These are phyloP conservation scores for Trametes elegans DNA, from an alignment of 768 basidiomycete genomes.

Conservation along the genomic window DNA sequence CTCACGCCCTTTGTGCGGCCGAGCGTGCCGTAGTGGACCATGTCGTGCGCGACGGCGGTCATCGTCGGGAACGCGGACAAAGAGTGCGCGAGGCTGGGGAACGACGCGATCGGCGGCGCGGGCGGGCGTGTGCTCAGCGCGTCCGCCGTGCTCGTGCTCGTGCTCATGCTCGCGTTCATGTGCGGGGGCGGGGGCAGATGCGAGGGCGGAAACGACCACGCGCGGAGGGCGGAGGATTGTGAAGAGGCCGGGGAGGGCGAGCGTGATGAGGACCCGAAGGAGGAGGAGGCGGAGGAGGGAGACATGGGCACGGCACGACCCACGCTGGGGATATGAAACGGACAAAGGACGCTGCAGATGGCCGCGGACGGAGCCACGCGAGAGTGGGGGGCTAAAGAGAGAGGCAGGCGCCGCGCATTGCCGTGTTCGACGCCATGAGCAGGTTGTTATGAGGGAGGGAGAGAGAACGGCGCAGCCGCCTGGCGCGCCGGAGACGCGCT, in stretches of 20 bases:
- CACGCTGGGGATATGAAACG: conserved; percentile 11
- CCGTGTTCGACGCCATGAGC: conserved; percentile 1
- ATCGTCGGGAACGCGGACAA: conserved; percentile 30
- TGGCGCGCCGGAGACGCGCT: conserved; percentile 15
- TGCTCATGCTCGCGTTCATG: no score
- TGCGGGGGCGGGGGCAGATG: not conserved
- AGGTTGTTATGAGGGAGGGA: conserved; percentile 13
- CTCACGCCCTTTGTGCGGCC: conserved; percentile 25
- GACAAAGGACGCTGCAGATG: conserved; percentile 18
- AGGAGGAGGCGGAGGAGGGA: conserved; percentile 17
- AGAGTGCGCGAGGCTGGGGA: conserved; percentile 31
- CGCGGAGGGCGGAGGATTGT: conserved; percentile 9
- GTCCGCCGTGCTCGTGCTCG: not conserved
- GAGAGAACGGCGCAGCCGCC: conserved; percentile 21
- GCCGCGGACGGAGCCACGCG: conserved; percentile 15
- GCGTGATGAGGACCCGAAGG: conserved; percentile 16
- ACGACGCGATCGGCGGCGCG: conserved; percentile 23
- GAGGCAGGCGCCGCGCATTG: conserved; percentile 16
- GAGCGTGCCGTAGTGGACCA: conserved; percentile 29
- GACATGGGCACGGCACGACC: conserved; percentile 1
- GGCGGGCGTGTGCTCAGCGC: not conserved
- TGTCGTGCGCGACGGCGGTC: conserved; percentile 30
- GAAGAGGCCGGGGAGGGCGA: conserved; percentile 17
- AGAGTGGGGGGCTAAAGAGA: no score
- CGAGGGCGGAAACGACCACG: conserved; percentile 6